Evolutionary conservation across 129 eudicot genomes (phyloP), one percentile per base, ranked within the genome.

Genomic region (Centrapalus pauciflorus): DNA sequence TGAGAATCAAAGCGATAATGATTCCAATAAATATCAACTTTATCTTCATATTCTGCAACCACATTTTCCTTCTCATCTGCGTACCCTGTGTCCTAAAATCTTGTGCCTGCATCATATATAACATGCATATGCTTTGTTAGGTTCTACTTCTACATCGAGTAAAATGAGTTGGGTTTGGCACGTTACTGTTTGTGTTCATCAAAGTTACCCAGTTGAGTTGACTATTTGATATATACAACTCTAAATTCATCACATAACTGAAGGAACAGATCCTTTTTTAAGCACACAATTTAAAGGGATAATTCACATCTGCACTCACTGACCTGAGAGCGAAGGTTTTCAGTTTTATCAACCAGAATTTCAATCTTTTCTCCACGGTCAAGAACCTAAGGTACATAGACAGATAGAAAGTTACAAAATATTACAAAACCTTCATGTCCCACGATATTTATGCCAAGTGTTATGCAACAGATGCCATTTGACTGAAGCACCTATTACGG

Each of bases 31-130:
- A 96, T 5, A 90, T 90, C 71, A 90, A 79, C 79, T 90, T 87
- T 76, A 90, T 77, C 90, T 90, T 90, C 97, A 90, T 87, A 69
- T 90, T 90, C 73, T 90, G 86, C 73, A 85, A 76, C 97, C 97
- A 90, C 96, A 90, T 90, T 75, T 90, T 90, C 79, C 97, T 85
- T 83, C 97, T 90, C 73, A 90, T 76, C 67, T 85, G 73, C 48
- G 90, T 83, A 29, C 97, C 97, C 59, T 79, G 85, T 7, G 86
- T 76, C 82, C 84, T 90, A 71, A 85, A 90, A 74, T 87, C 97
- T 81, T 90, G 96, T 37, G 97, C 97, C 96, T 90, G 78, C 64
- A 76, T 35, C 63, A 57, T 14, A 7, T 14, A 7, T 16, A 17
- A 57, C 20, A 38, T 14, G 16, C n/a, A n/a, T n/a, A n/a, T n/a